Evolutionary conservation across 2,329 filamentous ascomycete species (phyloP).

Genomic region (Cladobotryum protrusum): DNA sequence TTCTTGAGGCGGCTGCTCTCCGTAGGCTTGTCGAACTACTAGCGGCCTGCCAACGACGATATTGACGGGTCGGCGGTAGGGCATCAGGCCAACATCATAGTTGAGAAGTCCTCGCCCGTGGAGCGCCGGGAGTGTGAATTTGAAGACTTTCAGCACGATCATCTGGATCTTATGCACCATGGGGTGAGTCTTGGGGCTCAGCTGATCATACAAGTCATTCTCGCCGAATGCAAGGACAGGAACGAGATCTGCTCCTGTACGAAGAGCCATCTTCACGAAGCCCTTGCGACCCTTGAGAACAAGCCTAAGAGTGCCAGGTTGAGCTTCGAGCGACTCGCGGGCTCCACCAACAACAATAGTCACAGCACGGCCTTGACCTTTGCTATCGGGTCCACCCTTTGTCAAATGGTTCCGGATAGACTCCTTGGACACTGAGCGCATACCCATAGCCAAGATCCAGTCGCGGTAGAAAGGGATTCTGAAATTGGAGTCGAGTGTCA

Average conservation of each 20-base stretch:
- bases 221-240: constrained; percentile 91
- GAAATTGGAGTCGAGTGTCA: constrained; percentile 96
- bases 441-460: constrained; percentile 82
- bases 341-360: constrained; percentile 94
- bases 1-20: constrained; percentile 57
- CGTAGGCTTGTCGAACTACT: constrained; percentile 52
- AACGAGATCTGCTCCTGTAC: constrained; percentile 88
- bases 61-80: constrained; percentile 80
- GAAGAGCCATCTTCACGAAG: constrained; percentile 88
- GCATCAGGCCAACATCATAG: constrained; percentile 95
- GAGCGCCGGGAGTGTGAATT: constrained; percentile 87
- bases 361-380: constrained; percentile 91
- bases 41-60: constrained; percentile 85
- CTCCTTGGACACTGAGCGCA: constrained; percentile 84
- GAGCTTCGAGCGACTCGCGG: constrained; percentile 82
- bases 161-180: constrained; percentile 76
- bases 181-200: constrained; percentile 70
- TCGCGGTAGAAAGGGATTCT: constrained; percentile 89
- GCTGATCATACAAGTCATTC: constrained; percentile 91
- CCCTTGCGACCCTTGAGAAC: constrained; percentile 81
- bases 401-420: constrained; percentile 84
- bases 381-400: constrained; percentile 66
- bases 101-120: constrained; percentile 93
- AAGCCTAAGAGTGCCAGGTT: constrained; percentile 68
- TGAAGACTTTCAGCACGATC: constrained; percentile 75